Evolutionary conservation across 2,329 filamentous ascomycete species (phyloP).

Genomic region (Aulographum hederae): DNA sequence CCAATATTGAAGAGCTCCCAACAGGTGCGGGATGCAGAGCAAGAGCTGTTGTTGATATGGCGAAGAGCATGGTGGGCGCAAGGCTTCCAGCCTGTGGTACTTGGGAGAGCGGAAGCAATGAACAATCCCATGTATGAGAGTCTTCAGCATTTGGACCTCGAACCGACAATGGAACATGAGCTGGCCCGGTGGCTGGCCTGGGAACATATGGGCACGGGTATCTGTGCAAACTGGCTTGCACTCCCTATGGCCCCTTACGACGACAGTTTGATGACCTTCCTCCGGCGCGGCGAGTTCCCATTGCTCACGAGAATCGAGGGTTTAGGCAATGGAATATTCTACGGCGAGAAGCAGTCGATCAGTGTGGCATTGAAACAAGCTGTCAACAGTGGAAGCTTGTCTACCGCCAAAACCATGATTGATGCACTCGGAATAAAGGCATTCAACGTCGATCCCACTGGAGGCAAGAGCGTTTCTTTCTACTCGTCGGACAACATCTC

Average conservation of each 20-base stretch:
- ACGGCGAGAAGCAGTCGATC: slow-evolving; percentile 40
- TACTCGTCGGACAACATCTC: slow-evolving; percentile 50
- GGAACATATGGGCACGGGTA: slow-evolving; percentile 73
- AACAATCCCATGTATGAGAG: slow-evolving; percentile 62
- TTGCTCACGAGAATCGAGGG: slow-evolving; percentile 56
- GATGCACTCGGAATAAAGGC: no score
- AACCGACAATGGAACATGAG: slow-evolving; percentile 46
- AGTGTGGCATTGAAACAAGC: no score
- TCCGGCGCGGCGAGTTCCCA: slow-evolving; percentile 61
- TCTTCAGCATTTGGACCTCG: slow-evolving; percentile 41
- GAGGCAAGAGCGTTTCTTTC: slow-evolving; percentile 55
- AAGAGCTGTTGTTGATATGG: slow-evolving; percentile 69
- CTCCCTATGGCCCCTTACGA: slow-evolving; percentile 68
- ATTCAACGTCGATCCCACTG: no score
- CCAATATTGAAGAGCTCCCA: slow-evolving; percentile 39
- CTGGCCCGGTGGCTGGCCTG: slow-evolving; percentile 80
- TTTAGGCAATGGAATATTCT: slow-evolving; percentile 54
- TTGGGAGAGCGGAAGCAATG: slow-evolving; percentile 64
- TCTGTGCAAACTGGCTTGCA: slow-evolving; percentile 62
- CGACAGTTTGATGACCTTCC: slow-evolving; percentile 50
- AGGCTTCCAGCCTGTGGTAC: slow-evolving; percentile 70
- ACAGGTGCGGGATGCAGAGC: slow-evolving; percentile 52
- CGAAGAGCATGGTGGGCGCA: slow-evolving; percentile 89
- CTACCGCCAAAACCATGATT: no score
- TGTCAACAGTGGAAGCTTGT: no score